Base-by-base conservation (phyloP, 306 rosid genomes). In the Vicia faba region DNA sequence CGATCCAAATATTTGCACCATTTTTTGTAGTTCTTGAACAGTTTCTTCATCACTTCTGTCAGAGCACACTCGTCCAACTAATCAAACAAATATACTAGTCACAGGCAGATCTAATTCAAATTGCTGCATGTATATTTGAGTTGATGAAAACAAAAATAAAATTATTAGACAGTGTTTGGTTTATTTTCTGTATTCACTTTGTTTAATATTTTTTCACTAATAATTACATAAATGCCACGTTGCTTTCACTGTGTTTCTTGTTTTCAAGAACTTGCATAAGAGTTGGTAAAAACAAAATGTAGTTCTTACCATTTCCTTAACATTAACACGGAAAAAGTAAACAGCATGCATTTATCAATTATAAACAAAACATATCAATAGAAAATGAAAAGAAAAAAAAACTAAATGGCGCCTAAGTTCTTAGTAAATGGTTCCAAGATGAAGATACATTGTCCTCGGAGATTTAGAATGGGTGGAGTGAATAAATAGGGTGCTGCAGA, bases 1-100 rank as follows among this genome's bases (percentile, higher is more conserved):
- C 96, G 86, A 69, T 79, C 95, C 88, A 91, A 78, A 80, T 86
- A 91, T 73, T 88, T 91, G 95, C 95, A 91, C 97, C 97, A 88
- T 68, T 85, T 87, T 71, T 91, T 91, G 70, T 91, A 91, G 75
- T 87, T 91, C 84, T 88, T 91, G 88, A 91, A 91, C 67, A 91
- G 89, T 75, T 91, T 91, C 87, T 91, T 91, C 97, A 91, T 91
- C 69, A 91, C 97, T 54, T 91, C 96, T n/a, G 89, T 88, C 68
- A 91, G 76, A 0, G 96, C 97, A 66, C 88, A 82, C 64, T 91
- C 97, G 46, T 91, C 97, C 96, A 91, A 85, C 97, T 91, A 85
- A 65, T 75, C 45, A 81, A 71, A 73, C 60, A 78, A 72, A 48
- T 79, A 12, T 61, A 57, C 45, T 41, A 64, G 75, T 78, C 71